Conservation (phyloP, 148 eudicot genomes). For the Nepenthes mirabilis region DNA sequence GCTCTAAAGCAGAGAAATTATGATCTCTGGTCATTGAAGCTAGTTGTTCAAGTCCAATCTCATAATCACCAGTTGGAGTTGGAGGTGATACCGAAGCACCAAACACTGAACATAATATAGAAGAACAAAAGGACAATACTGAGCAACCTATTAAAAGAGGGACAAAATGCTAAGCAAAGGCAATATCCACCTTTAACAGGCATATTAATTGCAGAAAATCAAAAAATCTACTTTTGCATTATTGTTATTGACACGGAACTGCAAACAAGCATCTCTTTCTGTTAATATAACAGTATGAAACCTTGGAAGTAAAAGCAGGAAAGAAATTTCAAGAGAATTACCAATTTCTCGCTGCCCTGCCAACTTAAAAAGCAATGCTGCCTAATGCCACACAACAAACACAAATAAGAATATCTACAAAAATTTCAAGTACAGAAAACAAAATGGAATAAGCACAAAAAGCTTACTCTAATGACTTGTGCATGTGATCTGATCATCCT, state of each 20-base stretch:
- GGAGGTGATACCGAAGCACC: conserved; percentile 39
- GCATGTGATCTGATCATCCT: conserved; percentile 95
- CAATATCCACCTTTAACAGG: background rate
- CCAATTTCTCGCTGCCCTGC: conserved; percentile 86
- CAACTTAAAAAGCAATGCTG: conserved; percentile 90
- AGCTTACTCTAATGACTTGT: conserved; percentile 80
- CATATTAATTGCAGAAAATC: background rate
- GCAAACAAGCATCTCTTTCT: background rate
- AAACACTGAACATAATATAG: conserved; percentile 17
- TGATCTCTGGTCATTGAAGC: conserved; percentile 68
- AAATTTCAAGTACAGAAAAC: background rate
- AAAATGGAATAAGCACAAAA: background rate
- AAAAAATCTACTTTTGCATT: background rate
- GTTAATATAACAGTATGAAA: background rate
- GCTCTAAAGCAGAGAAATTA: conserved; percentile 43
- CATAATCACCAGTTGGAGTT: conserved; percentile 45
- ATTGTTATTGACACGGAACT: background rate
- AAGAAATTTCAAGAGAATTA: conserved; percentile 12
- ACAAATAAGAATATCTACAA: conserved; percentile 2
- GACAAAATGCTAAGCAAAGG: background rate
- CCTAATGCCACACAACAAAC: conserved; percentile 28
- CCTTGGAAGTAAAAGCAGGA: background rate
- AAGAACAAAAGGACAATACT: background rate
- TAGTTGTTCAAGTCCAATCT: conserved; percentile 64
- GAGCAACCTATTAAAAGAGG: conserved; percentile 1